Conservation (phyloP, 805 yeast species). For the Schwanniomyces pseudopolymorphus region DNA sequence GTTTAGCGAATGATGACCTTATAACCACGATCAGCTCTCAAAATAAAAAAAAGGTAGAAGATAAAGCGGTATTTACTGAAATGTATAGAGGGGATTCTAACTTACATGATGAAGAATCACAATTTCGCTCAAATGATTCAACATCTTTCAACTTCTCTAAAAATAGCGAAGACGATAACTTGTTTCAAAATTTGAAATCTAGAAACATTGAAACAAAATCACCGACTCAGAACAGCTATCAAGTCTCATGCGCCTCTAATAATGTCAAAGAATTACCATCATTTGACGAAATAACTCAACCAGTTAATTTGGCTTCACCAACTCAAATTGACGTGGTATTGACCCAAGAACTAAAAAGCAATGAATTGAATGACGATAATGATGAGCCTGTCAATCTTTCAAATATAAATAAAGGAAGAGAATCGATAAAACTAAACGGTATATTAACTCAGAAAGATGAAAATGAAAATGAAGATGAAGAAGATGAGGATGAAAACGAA, state of each 20-base stretch:
- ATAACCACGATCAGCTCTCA: slow-evolving; percentile 14
- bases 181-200: slow-evolving; percentile 32
- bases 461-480: slow-evolving; percentile 15
- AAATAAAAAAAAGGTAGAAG: slow-evolving; percentile 2
- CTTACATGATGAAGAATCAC: background rate
- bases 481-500: slow-evolving; percentile 22
- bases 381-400: slow-evolving; percentile 28
- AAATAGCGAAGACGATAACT: slow-evolving; percentile 2
- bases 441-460: slow-evolving; percentile 7
- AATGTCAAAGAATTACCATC: slow-evolving; percentile 16
- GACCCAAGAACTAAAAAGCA: slow-evolving; percentile 14
- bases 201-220: slow-evolving; percentile 8
- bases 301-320: background rate
- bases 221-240: slow-evolving; percentile 7
- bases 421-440: slow-evolving; percentile 15
- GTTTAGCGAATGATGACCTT: slow-evolving; percentile 10
- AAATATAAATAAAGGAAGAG: slow-evolving; percentile 22
- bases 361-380: slow-evolving; percentile 7
- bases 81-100: background rate
- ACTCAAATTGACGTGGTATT: slow-evolving; percentile 13
- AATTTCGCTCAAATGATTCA: background rate
- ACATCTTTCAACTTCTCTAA: background rate
- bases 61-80: background rate
- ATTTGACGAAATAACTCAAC: slow-evolving; percentile 17
- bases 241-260: slow-evolving; percentile 6